Base-by-base conservation (phyloP, 2,329 filamentous ascomycete species). In the Claviceps cyperi region DNA sequence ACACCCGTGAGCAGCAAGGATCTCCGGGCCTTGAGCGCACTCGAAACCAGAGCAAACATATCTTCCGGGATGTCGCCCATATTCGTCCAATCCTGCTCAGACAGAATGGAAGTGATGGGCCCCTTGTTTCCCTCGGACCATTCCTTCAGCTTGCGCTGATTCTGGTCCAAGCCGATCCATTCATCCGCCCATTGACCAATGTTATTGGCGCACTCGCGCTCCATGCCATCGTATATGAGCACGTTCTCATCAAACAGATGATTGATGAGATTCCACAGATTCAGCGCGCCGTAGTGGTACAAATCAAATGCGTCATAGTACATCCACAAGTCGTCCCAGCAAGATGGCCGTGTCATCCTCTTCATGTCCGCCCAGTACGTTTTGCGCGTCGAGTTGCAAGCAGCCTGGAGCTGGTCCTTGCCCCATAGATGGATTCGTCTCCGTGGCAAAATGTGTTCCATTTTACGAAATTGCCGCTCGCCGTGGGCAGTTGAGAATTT, bases 291-390 rank as follows among this genome's bases (percentile, higher is more conserved):
- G 13, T 67, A 62, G 37, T 64, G 46, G 57, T 72, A 77, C 28
- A 77, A 60, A 47, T 77, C 74, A 9, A 59, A 51, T 1, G 66
- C 64, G 53, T 77, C 74, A 46, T 72, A 77, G 54, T 71, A 76
- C 2, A 59, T 55, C 61, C 69, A 75, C 21, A 77, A 58, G 24
- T 72, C 67, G 37, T 65, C 63, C 59, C 66, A 71, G 53, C 50
- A 60, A 28, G 58, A 15, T 2, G 61, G 64, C 19, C 57, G 43
- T 19, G 49, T 53, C 59, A 71, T 65, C 1, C 37, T 36, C 51
- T 59, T 64, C 60, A 73, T 64, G 11, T 57, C 48, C 1, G 60
- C 47, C 65, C 65, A 69, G 46, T 65, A 59, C 39, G 59, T 51
- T 46, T 62, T 58, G 40, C 69, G 68, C 24, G 69, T 55, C 4